These are phyloP conservation scores for Conoideocrella luteorostrata DNA, from an alignment of 2,329 filamentous ascomycete species.

Conservation along the genomic window DNA sequence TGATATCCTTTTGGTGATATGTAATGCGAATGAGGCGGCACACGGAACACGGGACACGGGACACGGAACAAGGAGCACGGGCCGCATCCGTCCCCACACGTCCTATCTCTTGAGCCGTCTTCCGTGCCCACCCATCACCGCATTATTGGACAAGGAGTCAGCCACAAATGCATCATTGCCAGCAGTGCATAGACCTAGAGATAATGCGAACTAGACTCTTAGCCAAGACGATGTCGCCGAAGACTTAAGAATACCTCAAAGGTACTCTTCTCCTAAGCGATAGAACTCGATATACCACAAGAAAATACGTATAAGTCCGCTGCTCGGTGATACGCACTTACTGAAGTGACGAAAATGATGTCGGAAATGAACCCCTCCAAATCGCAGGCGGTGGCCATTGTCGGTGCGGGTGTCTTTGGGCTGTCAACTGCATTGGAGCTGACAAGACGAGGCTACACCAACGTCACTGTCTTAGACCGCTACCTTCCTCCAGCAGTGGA, in stretches of 20 bases:
- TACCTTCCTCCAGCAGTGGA: slow-evolving; percentile 29
- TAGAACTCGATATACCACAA: too few relatives aligned
- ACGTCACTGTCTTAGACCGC: slow-evolving; percentile 30
- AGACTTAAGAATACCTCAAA: not conserved
- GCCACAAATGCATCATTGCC: not conserved
- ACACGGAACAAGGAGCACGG: too few relatives aligned
- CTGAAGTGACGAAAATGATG: not conserved
- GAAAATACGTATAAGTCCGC: too few relatives aligned
- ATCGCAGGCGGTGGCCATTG: slow-evolving; percentile 13
- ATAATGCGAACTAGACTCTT: not conserved
- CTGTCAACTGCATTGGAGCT: slow-evolving; percentile 23
- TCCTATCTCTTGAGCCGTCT: not conserved
- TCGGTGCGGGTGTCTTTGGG: slow-evolving; percentile 26
- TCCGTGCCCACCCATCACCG: slow-evolving; percentile 4
- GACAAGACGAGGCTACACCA: slow-evolving; percentile 19
- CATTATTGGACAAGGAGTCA: not conserved
- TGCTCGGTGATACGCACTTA: too few relatives aligned
- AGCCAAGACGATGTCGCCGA: not conserved
- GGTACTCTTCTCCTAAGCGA: too few relatives aligned
- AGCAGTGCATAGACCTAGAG: not conserved
- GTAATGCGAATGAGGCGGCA: not conserved
- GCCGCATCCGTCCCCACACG: not conserved
- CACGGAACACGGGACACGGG: too few relatives aligned
- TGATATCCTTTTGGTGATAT: not conserved
- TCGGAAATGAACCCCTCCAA: not conserved